Base-by-base conservation (phyloP, 768 basidiomycete genomes). In the Pleurotus citrinopileatus region DNA sequence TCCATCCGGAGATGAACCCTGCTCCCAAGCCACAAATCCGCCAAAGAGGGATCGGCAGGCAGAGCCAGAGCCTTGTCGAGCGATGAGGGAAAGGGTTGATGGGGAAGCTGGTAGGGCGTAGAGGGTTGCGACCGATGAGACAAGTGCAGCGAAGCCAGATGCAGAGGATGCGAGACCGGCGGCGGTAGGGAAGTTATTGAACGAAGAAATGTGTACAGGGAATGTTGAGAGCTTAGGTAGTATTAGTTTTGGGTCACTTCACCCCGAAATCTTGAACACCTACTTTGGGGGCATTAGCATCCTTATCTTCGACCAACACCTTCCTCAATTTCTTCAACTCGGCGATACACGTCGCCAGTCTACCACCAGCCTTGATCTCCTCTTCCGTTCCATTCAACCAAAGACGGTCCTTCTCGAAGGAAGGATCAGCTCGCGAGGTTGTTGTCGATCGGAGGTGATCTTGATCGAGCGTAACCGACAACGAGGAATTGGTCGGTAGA, bases 151-250 rank as follows among this genome's bases (percentile, higher is more conserved):
- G 62, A 98, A 95, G 13, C 97, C 97, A 0, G 94, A 92, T 0
- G 97, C 97, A 28, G 95, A 98, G 1, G 95, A 98, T 1, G 97
- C 97, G 42, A 99, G 85, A 3, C 97, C 97, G 0, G 97, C 97
- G 12, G 97, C 97, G 12, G 97, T 99, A 26, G 97, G 97, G 79
- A 99, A 98, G 76, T 98, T 98, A 80, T 99, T 99, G 74, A 84
- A 87, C 5, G 96, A 98, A 54, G 84, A 84, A 62, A 99, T 94
- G 73, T 94, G 94, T 3, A 98, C 82, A 15, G 80, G 73, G 68
- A 74, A 90, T 13, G 73, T 60, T 0, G 94, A 89, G 32, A 95
- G 70, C 87, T 91, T 61, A 27, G 52, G 25, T 28, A 27, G 36
- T 50, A 55, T 53, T 61, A 27, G 3, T 26, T 2, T 12, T 19